Conservation (phyloP, 2,329 filamentous ascomycete genomes). For the Colletotrichum sp. region DNA sequence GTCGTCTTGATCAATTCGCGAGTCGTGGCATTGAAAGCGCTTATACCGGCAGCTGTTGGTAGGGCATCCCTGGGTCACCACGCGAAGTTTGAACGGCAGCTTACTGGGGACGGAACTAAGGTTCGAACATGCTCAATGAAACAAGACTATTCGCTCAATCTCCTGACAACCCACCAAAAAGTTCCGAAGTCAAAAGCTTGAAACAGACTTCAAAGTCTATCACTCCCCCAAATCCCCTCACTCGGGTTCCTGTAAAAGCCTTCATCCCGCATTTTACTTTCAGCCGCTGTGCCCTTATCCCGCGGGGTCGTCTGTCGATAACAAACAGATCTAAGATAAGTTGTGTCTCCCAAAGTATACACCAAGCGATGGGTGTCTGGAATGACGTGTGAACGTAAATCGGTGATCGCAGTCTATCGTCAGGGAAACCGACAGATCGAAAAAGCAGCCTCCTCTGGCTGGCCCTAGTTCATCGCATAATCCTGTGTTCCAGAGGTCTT, state of each 20-base stretch:
- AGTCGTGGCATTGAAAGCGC: background rate
- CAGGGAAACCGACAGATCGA: background rate
- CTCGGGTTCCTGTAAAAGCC: background rate
- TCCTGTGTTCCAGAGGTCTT: background rate
- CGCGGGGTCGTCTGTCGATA: background rate
- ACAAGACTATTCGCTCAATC: background rate
- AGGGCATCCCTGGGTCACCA: background rate
- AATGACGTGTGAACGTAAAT: background rate
- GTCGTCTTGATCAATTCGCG: background rate
- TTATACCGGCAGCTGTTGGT: background rate
- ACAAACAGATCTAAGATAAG: background rate
- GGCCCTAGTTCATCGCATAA: slow-evolving; percentile 6
- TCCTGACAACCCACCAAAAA: background rate
- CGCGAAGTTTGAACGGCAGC: background rate
- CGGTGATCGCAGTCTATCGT: background rate
- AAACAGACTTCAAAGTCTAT: background rate
- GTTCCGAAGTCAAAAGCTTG: background rate
- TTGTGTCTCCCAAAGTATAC: background rate
- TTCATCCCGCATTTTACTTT: background rate
- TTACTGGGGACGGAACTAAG: background rate
- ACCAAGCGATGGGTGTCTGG: background rate
- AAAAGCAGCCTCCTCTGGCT: background rate
- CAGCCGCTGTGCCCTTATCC: background rate
- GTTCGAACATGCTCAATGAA: background rate
- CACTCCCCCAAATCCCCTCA: background rate